These are phyloP conservation scores for Aureobasidium vineae DNA, from an alignment of 2,329 filamentous ascomycete genomes.

Conservation along the genomic window DNA sequence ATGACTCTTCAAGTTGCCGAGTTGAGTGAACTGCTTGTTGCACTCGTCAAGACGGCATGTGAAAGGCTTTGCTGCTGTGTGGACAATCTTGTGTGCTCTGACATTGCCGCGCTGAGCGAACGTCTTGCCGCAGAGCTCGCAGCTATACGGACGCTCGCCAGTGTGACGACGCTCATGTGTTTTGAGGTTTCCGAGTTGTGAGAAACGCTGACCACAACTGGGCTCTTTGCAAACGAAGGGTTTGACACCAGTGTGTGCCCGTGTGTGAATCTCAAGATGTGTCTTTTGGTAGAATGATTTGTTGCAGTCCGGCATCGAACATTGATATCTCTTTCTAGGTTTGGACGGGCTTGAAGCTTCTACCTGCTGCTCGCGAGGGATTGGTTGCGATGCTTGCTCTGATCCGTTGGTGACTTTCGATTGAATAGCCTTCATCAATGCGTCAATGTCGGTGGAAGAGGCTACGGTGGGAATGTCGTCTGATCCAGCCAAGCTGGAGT, in stretches of 20 bases:
- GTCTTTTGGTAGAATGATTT: constrained; percentile 91
- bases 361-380: neutral
- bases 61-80: constrained; percentile 74
- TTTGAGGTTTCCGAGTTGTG: constrained; percentile 88
- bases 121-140: constrained; percentile 73
- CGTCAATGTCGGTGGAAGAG: constrained; percentile 27
- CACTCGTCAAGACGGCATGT: constrained; percentile 79
- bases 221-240: constrained; percentile 78
- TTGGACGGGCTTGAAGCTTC: constrained; percentile 30
- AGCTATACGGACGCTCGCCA: constrained; percentile 79
- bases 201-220: constrained; percentile 76
- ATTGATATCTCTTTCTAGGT: constrained; percentile 67
- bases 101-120: constrained; percentile 88
- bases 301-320: constrained; percentile 68
- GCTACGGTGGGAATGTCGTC: constrained; percentile 16
- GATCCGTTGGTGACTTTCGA: constrained; percentile 54
- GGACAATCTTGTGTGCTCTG: constrained; percentile 77
- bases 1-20: constrained; percentile 93
- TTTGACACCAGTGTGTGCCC: constrained; percentile 85
- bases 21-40: constrained; percentile 82
- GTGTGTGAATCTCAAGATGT: constrained; percentile 83
- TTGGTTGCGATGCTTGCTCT: constrained; percentile 25
- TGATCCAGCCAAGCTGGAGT: constrained; percentile 9
- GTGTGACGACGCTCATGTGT: constrained; percentile 87
- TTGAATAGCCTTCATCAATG: constrained; percentile 86